Evolutionary conservation across 108 stramenopile species (phyloP).

Genomic region (Pseudonitzschia multiseries): DNA sequence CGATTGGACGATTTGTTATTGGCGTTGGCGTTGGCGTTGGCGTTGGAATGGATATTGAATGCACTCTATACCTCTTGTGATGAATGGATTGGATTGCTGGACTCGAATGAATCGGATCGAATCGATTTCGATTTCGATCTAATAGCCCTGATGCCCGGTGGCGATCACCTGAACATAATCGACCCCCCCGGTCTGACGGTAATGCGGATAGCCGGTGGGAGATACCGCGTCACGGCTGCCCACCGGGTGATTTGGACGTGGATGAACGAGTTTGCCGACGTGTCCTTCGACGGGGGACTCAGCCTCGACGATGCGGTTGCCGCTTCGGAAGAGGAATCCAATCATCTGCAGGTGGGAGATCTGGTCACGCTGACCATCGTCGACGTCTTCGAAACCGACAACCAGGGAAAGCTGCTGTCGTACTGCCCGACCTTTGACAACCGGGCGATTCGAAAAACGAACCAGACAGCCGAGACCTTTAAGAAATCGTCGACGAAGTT

Average conservation of each 20-base stretch:
- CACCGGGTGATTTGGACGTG: slow-evolving; percentile 91
- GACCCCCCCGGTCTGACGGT: slow-evolving; percentile 88
- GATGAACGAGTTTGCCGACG: slow-evolving; percentile 83
- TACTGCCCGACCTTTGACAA: slow-evolving; percentile 92
- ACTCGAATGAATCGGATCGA: too few relatives aligned
- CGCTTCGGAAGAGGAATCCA: slow-evolving; percentile 13
- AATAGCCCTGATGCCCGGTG: slow-evolving; percentile 89
- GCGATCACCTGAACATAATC: slow-evolving; percentile 85
- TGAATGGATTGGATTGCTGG: too few relatives aligned
- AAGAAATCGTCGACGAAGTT: slow-evolving; percentile 66
- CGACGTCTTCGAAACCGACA: slow-evolving; percentile 90
- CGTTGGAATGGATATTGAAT: too few relatives aligned
- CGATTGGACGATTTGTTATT: too few relatives aligned
- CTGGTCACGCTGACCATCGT: slow-evolving; percentile 86
- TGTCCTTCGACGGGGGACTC: slow-evolving; percentile 26
- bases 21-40: too few relatives aligned
- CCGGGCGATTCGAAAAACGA: slow-evolving; percentile 73
- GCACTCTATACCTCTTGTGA: too few relatives aligned
- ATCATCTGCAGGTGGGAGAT: slow-evolving; percentile 72
- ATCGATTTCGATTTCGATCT: neutral
- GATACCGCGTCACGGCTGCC: slow-evolving; percentile 87
- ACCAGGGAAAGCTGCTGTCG: slow-evolving; percentile 73
- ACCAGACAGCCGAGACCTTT: slow-evolving; percentile 63
- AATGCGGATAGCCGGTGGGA: slow-evolving; percentile 85
- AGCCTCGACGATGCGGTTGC: neutral